Percentiles rank a stretch among this genome's conserved stretches.
These are phyloP conservation scores for Fusarium pseudograminearum DNA, from an alignment of 2,329 filamentous ascomycete species.

Conservation along the genomic window DNA sequence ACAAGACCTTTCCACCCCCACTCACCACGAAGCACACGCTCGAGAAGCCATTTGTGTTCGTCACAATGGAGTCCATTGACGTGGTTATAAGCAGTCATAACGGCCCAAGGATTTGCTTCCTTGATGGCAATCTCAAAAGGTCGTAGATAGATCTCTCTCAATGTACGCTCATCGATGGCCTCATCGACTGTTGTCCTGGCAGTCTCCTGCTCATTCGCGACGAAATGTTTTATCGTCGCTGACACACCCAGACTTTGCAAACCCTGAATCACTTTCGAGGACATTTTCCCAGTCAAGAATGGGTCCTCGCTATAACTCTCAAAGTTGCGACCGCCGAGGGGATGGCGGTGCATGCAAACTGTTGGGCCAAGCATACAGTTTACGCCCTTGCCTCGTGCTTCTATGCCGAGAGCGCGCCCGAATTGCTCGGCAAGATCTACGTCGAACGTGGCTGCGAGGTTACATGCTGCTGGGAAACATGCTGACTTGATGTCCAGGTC, in stretches of 20 bases:
- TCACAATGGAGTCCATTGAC: constrained; percentile 60
- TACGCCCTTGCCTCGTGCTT: constrained; percentile 68
- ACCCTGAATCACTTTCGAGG: constrained; percentile 58
- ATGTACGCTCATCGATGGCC: constrained; percentile 48
- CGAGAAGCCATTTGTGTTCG: constrained; percentile 55
- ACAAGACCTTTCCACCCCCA: constrained; percentile 61
- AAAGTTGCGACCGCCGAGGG: constrained; percentile 62
- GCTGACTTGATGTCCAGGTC: constrained; percentile 48
- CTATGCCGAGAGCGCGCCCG: constrained; percentile 70
- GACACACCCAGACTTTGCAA: constrained; percentile 58
- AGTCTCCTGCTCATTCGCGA: constrained; percentile 57
- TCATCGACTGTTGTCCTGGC: constrained; percentile 49
- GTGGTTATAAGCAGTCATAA: constrained; percentile 63
- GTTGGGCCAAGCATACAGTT: constrained; percentile 78
- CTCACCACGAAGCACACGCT: constrained; percentile 56
- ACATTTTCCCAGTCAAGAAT: constrained; percentile 58
- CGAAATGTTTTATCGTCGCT: constrained; percentile 61
- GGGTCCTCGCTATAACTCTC: constrained; percentile 63
- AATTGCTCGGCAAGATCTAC: constrained; percentile 66
- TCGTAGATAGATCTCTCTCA: constrained; percentile 57
- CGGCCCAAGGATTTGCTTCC: constrained; percentile 56
- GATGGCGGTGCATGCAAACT: constrained; percentile 62
- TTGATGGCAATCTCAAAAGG: constrained; percentile 60
- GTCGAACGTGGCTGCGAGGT: constrained; percentile 73
- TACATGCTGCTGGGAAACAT: constrained; percentile 51